Conservation (phyloP, 225 moss, liverwort and hornwort species). For the Marchantia polymorpha region DNA sequence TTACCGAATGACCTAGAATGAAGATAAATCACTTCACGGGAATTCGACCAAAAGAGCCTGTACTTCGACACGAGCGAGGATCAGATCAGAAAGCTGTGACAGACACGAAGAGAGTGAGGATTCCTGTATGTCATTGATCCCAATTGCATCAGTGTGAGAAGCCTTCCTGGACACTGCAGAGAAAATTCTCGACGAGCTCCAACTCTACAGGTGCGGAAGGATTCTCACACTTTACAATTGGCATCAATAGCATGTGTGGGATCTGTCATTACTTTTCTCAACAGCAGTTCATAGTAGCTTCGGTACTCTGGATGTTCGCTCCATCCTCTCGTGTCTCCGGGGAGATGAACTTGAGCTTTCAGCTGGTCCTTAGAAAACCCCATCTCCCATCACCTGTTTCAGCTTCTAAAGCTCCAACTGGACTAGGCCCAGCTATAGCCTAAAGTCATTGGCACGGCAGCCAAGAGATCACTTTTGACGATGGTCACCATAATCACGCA, state of each 20-base stretch:
- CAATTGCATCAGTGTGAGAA: constrained; percentile 31
- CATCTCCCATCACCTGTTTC: neutral
- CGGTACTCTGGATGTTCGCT: neutral
- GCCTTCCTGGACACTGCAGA: constrained; percentile 18
- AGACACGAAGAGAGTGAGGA: neutral
- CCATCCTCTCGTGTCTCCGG: neutral
- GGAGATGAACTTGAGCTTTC: neutral
- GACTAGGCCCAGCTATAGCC: neutral
- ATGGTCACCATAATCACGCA: neutral
- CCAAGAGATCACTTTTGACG: neutral
- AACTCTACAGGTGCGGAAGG: constrained; percentile 12
- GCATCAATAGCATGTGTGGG: constrained; percentile 22
- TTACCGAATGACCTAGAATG: no score
- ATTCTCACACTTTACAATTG: constrained; percentile 29
- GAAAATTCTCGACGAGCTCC: neutral
- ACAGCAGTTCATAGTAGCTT: neutral
- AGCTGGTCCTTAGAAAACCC: neutral
- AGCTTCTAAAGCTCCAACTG: neutral
- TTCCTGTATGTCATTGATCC: constrained; percentile 27
- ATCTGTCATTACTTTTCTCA: neutral
- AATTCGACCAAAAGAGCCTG: no score
- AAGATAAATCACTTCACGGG: no score
- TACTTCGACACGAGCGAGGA: no score
- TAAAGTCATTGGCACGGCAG: neutral
- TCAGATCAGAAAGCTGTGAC: no score